Conservation (phyloP, 495 filamentous ascomycete genomes). For the Usnea hakonensis region DNA sequence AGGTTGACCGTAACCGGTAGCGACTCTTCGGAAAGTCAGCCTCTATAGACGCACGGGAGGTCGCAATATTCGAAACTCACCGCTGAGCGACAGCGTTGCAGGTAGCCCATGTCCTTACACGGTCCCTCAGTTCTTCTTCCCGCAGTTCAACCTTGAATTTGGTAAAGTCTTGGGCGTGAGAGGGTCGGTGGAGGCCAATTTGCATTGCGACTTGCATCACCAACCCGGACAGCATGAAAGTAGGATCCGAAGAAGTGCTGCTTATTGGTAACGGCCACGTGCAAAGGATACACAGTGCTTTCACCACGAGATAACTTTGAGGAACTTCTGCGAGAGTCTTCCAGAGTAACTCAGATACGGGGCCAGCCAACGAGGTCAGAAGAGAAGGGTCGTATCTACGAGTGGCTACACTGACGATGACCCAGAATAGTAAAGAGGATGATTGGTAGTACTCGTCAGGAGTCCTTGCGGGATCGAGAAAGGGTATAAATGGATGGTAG, state of each 20-base stretch:
- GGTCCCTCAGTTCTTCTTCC: slow-evolving; percentile 75
- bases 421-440: slow-evolving; percentile 77
- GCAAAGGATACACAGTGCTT: slow-evolving; percentile 81
- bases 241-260: slow-evolving; percentile 79
- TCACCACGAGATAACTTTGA: slow-evolving; percentile 83
- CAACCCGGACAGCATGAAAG: slow-evolving; percentile 80
- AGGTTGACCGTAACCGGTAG: slow-evolving; percentile 86
- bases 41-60: neutral
- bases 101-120: slow-evolving; percentile 83
- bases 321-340: slow-evolving; percentile 72
- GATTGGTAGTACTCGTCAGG: slow-evolving; percentile 69
- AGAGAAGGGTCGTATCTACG: slow-evolving; percentile 66
- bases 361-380: slow-evolving; percentile 60
- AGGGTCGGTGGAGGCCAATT: slow-evolving; percentile 81
- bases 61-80: slow-evolving; percentile 31
- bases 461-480: slow-evolving; percentile 61
- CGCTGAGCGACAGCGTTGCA: slow-evolving; percentile 89
- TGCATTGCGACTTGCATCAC: slow-evolving; percentile 93
- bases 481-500: slow-evolving; percentile 81
- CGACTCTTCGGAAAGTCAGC: slow-evolving; percentile 49
- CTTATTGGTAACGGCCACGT: slow-evolving; percentile 86
- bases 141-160: slow-evolving; percentile 73
- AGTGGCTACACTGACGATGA: slow-evolving; percentile 72
- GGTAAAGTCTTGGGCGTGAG: slow-evolving; percentile 84
- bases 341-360: slow-evolving; percentile 72